phyloP scores from a whole-genome alignment of 257 asterid genomes.

The Buddleja alternifolia region DNA sequence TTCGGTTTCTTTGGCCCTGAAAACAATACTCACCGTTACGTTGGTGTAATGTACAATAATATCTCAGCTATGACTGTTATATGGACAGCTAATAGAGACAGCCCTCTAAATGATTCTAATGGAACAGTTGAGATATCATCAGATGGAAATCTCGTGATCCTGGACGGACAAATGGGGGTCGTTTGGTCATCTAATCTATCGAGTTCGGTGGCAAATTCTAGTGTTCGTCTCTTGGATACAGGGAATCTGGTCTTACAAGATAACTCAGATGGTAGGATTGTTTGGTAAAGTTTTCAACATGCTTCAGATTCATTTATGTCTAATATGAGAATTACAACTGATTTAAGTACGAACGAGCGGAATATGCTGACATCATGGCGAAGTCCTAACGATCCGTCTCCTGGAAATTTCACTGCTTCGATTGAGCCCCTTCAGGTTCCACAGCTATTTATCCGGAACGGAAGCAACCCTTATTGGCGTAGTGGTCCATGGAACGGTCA shows the following conservation, averaged over 20 bases:
- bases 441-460: background rate
- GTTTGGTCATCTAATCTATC: conserved; percentile 39
- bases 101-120: conserved; percentile 37
- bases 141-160: conserved; percentile 42
- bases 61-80: conserved; percentile 31
- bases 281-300: conserved; percentile 24
- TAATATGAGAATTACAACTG: conserved; percentile 11
- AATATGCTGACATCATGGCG: conserved; percentile 40
- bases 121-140: conserved; percentile 30
- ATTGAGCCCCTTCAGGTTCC: conserved; percentile 17
- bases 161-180: conserved; percentile 31
- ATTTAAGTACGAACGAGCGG: conserved; percentile 9
- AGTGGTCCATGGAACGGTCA: conserved; percentile 51
- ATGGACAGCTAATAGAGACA: conserved; percentile 62
- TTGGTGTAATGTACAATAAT: conserved; percentile 53
- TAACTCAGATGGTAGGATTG: background rate
- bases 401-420: conserved; percentile 46
- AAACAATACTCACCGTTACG: conserved; percentile 35
- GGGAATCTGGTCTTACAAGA: conserved; percentile 42
- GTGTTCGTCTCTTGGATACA: conserved; percentile 33
- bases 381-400: conserved; percentile 47
- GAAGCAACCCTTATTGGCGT: conserved; percentile 39
- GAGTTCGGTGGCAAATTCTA: conserved; percentile 18
- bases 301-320: conserved; percentile 24
- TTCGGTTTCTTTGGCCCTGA: conserved; percentile 58